Base-by-base conservation (phyloP, 306 rosid species). In the Ammopiptanthus mongolicus region DNA sequence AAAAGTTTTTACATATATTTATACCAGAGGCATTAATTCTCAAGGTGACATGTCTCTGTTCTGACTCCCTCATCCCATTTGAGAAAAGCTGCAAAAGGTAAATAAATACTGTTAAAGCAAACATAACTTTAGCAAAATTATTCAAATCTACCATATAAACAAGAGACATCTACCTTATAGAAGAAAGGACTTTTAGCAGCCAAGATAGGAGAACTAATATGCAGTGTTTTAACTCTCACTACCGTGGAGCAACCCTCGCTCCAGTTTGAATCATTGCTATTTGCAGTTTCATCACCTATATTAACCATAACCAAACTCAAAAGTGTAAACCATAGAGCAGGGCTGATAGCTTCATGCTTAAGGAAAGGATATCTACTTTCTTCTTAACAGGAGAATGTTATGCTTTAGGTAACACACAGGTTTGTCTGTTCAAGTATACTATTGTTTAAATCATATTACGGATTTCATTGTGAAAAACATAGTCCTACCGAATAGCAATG, bases 171-270 rank as follows among this genome's bases (percentile, higher is more conserved):
- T 73, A 96, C 99, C 97, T 92, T 90, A 33, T 92, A 92, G 86
- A 96, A 96, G 77, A 90, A 96, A 11, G 99, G 98, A 77, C 99
- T 96, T 84, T 96, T 96, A 53, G 99, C 98, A 53, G 99, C 99
- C 91, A 96, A 78, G 80, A 96, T 96, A 52, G 98, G 99, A 68
- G 99, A 96, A 78, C 99, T 96, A 21, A 96, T 96, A 68, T 96
- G 97, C 55, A 96, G 73, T 19, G 91, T 88, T 86, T 84, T 96
- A 80, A 92, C 90, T 81, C 84, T 90, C 73, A 91, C 79, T 84
- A 87, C 91, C 12, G 91, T 66, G 15, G 96, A 87, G 67, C 83
- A 84, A 71, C 87, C 93, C 97, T 90, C 86, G 81, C 93, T 87
- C 92, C 89, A 89, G 84, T 75, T 86, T 12, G 97, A 86, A 65